Evolutionary conservation across 1,284 basidiomycete species (phyloP).

Genomic region (Ustilago shanxiensis): DNA sequence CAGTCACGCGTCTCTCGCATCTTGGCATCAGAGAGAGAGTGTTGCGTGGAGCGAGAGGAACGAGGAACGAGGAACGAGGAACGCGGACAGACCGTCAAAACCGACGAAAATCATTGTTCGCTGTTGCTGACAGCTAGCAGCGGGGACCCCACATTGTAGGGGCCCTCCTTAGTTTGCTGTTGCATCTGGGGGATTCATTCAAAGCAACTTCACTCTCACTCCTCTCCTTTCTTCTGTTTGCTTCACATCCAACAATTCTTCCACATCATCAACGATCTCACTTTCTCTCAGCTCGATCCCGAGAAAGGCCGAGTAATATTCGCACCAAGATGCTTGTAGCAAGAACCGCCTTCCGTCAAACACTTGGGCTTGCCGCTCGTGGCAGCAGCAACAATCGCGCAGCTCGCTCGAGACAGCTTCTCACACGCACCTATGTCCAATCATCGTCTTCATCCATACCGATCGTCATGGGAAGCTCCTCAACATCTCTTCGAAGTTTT

Average conservation of each 20-base stretch:
- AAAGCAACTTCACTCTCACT: neutral
- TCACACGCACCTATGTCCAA: conserved; percentile 31
- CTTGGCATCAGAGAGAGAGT: too few species aligned
- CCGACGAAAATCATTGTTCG: conserved; percentile 19
- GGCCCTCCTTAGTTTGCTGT: neutral
- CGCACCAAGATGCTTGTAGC: conserved; percentile 25
- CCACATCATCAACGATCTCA: neutral
- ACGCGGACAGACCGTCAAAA: conserved; percentile 25
- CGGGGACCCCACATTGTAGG: conserved; percentile 34
- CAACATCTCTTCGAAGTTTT: conserved; percentile 32
- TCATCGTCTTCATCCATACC: conserved; percentile 16
- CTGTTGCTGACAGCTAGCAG: neutral
- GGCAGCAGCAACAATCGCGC: neutral
- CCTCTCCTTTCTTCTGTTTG: neutral
- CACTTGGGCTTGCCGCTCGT: conserved; percentile 11
- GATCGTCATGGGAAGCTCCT: conserved; percentile 20
- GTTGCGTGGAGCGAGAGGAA: too few species aligned
- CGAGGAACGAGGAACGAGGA: too few species aligned
- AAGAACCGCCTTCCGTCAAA: conserved; percentile 24
- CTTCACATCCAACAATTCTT: neutral
- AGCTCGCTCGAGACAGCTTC: neutral
- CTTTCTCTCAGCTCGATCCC: neutral
- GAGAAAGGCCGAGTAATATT: neutral
- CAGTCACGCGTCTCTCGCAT: conserved; percentile 10
- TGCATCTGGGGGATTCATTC: neutral